Evolutionary conservation across 805 yeast species (phyloP), one percentile per base, ranked within the genome.

Genomic region (Wickerhamomyces mucosus): DNA sequence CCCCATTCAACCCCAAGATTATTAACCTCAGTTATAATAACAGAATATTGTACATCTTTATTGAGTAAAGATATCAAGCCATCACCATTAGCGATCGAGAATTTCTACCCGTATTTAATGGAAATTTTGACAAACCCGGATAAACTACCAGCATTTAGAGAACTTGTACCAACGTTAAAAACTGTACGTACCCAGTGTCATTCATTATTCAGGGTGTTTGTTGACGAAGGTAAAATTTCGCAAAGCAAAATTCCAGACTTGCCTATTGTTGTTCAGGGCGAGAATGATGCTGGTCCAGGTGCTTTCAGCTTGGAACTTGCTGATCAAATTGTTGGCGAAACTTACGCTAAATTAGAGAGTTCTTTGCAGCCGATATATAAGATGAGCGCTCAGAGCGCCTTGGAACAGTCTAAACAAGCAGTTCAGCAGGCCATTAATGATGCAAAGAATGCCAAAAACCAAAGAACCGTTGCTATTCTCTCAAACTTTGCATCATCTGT

Each of bases 241-340:
- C 69, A 74, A 10, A 63, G 69, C 15, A 79, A 78, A 49, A 53
- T 85, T 5, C 96, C 96, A 1, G 81, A 76, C 33, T 55, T 92
- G 14, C 92, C 98, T 0, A 77, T 86, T 5, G 75, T 88, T 8
- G 96, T 89, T 4, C 89, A 86, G 54, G 98, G 98, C 21, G 97
- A 92, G 50, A 65, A 75, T 1, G 94, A 83, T 37, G 95, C 96
- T 3, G 96, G 96, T 3, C 85, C 94, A 1, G 86, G 79, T 45
- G 97, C 96, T 0, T 92, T 92, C 57, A 72, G 85, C 12, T 53
- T 92, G 25, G 80, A 70, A 26, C 70, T 72, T 38, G 96, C 96
- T 1, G 80, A 80, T 35, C 70, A 72, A 39, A 68, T 86, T 13
- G 60, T 78, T 20, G 61, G 61, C 25, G 82, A 75, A 24, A 71